Evolutionary conservation across 1,284 basidiomycete genomes (phyloP).

Genomic region (Mycena sp.): DNA sequence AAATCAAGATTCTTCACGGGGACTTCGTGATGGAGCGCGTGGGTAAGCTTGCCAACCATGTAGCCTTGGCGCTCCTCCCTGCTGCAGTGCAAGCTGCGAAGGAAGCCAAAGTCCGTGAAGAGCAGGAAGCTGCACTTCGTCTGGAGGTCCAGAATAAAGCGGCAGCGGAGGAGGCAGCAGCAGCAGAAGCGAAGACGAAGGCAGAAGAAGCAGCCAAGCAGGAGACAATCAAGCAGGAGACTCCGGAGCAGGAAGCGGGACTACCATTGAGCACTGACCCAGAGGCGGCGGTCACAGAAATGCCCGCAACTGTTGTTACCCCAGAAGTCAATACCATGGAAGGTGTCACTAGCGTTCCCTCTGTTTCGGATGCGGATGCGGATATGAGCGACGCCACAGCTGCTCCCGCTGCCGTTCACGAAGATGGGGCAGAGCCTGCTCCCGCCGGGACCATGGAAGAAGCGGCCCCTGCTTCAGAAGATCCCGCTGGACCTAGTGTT

Average conservation of each 20-base stretch:
- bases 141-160: conserved; percentile 54
- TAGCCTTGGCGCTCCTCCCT: conserved; percentile 84
- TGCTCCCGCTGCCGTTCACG: neutral
- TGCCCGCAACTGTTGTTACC: conserved; percentile 13
- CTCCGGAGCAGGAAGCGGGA: conserved; percentile 36
- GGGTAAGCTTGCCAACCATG: conserved; percentile 76
- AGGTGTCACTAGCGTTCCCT: neutral
- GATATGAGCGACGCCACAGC: conserved; percentile 20
- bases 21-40: conserved; percentile 75
- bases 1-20: conserved; percentile 84
- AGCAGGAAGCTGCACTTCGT: conserved; percentile 51
- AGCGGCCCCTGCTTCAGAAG: conserved; percentile 35
- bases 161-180: conserved; percentile 51
- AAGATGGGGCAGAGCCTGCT: neutral
- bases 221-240: conserved; percentile 6
- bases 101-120: conserved; percentile 61
- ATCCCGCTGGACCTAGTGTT: conserved; percentile 33
- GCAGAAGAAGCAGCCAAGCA: conserved; percentile 45
- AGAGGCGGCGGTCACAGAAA: conserved; percentile 3
- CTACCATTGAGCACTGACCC: conserved; percentile 19
- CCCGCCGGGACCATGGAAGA: conserved; percentile 31
- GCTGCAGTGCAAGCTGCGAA: conserved; percentile 74
- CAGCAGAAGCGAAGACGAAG: conserved; percentile 42
- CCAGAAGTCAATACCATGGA: conserved; percentile 15
- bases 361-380: conserved; percentile 1